Percentiles rank a stretch among this genome's conserved stretches.
Conservation (phyloP, 345 rosid species). For the Salix purpurea region DNA sequence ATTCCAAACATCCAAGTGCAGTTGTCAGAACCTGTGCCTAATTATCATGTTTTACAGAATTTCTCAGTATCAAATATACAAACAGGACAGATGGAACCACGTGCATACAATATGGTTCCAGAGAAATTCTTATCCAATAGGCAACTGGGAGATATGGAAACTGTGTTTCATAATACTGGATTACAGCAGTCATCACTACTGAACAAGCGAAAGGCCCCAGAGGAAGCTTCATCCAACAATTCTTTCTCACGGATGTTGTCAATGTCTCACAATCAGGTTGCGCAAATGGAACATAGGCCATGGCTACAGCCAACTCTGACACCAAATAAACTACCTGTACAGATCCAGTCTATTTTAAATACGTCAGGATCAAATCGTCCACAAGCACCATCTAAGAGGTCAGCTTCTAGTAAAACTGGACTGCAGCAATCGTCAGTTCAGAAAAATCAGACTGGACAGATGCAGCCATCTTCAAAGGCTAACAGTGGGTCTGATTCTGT, state of each 20-base stretch:
- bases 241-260: slow-evolving; percentile 28
- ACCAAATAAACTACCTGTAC: slow-evolving; percentile 25
- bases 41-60: slow-evolving; percentile 16
- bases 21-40: slow-evolving; percentile 11
- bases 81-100: slow-evolving; percentile 16
- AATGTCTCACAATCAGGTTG: slow-evolving; percentile 49
- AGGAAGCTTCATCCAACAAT: slow-evolving; percentile 32
- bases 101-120: slow-evolving; percentile 20
- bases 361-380: slow-evolving; percentile 35
- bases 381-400: slow-evolving; percentile 41
- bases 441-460: slow-evolving; percentile 44
- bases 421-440: slow-evolving; percentile 22
- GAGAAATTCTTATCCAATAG: slow-evolving; percentile 28
- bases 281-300: slow-evolving; percentile 65
- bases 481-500: slow-evolving; percentile 55
- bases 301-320: slow-evolving; percentile 62
- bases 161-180: slow-evolving; percentile 25
- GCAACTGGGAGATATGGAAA: slow-evolving; percentile 30
- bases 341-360: slow-evolving; percentile 35
- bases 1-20: slow-evolving; percentile 22
- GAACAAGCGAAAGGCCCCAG: slow-evolving; percentile 57
- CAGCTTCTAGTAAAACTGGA: slow-evolving; percentile 43
- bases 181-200: slow-evolving; percentile 32
- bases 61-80: slow-evolving; percentile 24
- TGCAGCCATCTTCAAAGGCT: slow-evolving; percentile 34